Percentiles rank a stretch among this genome's conserved stretches.
Evolutionary conservation across 176 grass and related monocot genomes (phyloP).

Genomic region (Aegilops bicornis): DNA sequence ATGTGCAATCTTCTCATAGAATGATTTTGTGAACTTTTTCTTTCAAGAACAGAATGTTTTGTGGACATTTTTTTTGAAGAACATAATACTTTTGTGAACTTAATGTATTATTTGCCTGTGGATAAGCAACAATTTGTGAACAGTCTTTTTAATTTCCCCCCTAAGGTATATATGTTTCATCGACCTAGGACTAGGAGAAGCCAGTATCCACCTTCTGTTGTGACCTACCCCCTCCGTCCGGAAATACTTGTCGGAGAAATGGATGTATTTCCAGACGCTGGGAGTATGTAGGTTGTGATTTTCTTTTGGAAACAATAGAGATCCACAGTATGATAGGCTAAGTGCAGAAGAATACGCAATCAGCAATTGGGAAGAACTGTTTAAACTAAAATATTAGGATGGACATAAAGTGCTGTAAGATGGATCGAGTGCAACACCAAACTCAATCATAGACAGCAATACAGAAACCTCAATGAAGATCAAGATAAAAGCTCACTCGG

Average conservation of each 20-base stretch:
- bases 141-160: background rate
- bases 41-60: background rate
- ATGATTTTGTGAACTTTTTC: background rate
- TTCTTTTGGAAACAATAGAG: background rate
- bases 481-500: background rate
- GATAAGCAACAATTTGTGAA: background rate
- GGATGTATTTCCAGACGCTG: too few species aligned
- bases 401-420: background rate
- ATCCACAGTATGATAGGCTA: background rate
- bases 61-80: background rate
- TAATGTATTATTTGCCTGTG: background rate
- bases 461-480: background rate
- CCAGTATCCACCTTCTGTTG: background rate
- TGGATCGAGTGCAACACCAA: background rate
- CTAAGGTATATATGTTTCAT: background rate
- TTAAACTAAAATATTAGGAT: background rate
- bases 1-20: background rate
- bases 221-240: too few species aligned
- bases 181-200: background rate
- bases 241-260: too few species aligned
- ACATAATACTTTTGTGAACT: background rate
- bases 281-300: too few species aligned
- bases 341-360: background rate
- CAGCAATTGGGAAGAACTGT: too few species aligned
- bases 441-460: background rate